A percentile compares a stretch with the other conserved stretches of the same genome.
Conservation (phyloP, 73 alveolate genomes). For the Uronychia binucleata region DNA sequence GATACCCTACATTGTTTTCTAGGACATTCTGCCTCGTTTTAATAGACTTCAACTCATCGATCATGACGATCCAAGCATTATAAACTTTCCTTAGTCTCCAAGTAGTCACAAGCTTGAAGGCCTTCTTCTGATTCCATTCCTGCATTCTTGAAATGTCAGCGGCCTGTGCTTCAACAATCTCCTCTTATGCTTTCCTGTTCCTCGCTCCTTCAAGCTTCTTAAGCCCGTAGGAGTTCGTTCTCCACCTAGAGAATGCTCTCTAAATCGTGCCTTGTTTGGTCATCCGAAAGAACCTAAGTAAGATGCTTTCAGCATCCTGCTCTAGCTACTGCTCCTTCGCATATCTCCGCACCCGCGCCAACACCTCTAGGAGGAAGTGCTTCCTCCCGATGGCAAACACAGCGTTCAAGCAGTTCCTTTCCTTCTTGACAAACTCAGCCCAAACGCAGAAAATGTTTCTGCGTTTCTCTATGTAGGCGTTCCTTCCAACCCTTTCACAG, state of each 20-base stretch:
- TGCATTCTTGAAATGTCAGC: neutral
- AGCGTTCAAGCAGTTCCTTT: slow-evolving; percentile 49
- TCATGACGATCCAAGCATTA: too few species aligned
- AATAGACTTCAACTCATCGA: too few species aligned
- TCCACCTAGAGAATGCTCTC: slow-evolving; percentile 42
- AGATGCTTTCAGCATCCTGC: slow-evolving; percentile 27
- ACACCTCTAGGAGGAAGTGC: slow-evolving; percentile 32
- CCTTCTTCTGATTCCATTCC: slow-evolving; percentile 11
- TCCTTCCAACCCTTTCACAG: slow-evolving; percentile 11
- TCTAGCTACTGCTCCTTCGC: slow-evolving; percentile 50
- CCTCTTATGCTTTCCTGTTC: neutral
- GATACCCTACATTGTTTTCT: slow-evolving; percentile 8
- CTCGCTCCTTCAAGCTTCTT: slow-evolving; percentile 1
- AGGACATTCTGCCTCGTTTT: slow-evolving; percentile 23
- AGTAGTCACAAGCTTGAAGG: too few species aligned
- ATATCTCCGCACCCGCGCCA: slow-evolving; percentile 36
- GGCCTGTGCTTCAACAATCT: neutral
- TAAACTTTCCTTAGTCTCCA: too few species aligned
- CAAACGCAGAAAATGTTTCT: slow-evolving; percentile 51
- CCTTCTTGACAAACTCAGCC: slow-evolving; percentile 44
- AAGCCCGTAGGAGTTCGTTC: slow-evolving; percentile 14
- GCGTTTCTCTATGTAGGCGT: slow-evolving; percentile 48
- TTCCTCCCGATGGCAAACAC: slow-evolving; percentile 51
- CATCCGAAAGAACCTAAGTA: slow-evolving; percentile 18
- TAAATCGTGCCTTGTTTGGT: slow-evolving; percentile 10